Evolutionary conservation across 1,139 yeast species (phyloP), one percentile per base, ranked within the genome.

Genomic region (Zygoascus hellenicus): DNA sequence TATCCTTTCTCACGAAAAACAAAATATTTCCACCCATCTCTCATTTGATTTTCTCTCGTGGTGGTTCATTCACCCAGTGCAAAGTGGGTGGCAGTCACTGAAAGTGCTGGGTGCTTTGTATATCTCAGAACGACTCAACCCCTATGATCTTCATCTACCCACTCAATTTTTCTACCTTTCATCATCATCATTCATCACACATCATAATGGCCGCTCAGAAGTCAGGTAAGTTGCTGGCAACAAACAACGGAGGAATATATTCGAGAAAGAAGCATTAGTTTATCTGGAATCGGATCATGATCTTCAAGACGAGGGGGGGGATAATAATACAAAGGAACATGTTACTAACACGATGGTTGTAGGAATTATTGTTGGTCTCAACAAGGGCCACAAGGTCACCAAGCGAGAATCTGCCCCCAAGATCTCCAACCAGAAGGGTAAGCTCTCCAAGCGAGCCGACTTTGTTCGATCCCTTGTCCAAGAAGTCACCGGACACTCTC

Each of bases 381-480:
- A 92, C 96, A 90, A 92, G 80, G 98, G 98, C 76, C 95, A 85
- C 95, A 83, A 86, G 80, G 94, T 88, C 77, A 81, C 88, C 74
- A 77, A 89, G 61, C 87, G 87, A 80, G 89, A 85, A 74, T 88
- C 86, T 71, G 84, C 89, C 67, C 90, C 96, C 75, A 89, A 88
- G 78, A 80, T 86, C 69, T 88, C 97, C 61, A 81, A 86, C 88
- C 86, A 94, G 81, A 92, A 92, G 84, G 97, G 97, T 75, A 85
- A 88, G 73, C 75, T 83, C 61, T 87, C 97, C 70, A 83, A 90
- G 83, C 90, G 97, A 84, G 82, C 97, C 67, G 78, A 78, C 55
- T 94, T 94, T 71, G 98, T 94, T 70, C 87, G 98, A 77, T 80
- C 83, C 70, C 78, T 94, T 62, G 95, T 92, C 76, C 83, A 83